These are phyloP conservation scores for Schwanniomyces sp. DNA, from an alignment of 805 yeast genomes.

Conservation along the genomic window DNA sequence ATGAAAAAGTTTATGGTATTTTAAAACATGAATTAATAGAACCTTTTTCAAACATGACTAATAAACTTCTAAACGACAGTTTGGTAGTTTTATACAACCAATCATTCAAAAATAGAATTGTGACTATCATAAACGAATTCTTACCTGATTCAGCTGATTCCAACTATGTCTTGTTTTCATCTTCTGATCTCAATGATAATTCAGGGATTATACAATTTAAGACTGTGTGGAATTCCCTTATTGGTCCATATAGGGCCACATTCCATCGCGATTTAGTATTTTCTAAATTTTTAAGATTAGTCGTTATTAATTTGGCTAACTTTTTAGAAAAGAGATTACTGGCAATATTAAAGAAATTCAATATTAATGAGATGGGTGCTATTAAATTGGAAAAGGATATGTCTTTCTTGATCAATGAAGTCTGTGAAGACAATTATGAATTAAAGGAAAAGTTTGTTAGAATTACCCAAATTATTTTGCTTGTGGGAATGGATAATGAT, in stretches of 20 bases:
- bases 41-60: constrained; percentile 32
- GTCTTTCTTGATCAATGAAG: constrained; percentile 67
- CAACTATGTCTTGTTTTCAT: constrained; percentile 29
- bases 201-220: constrained; percentile 49
- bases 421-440: constrained; percentile 70
- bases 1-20: constrained; percentile 28
- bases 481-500: constrained; percentile 77
- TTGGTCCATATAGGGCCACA: constrained; percentile 64
- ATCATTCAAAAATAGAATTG: constrained; percentile 43
- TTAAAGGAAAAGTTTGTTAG: constrained; percentile 76
- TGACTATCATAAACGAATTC: constrained; percentile 44
- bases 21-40: constrained; percentile 30
- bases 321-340: constrained; percentile 68
- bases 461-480: constrained; percentile 80
- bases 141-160: constrained; percentile 34
- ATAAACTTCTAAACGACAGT: constrained; percentile 43
- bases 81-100: constrained; percentile 51
- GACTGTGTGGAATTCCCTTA: constrained; percentile 60
- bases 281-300: constrained; percentile 44
- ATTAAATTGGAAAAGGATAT: constrained; percentile 81
- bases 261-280: constrained; percentile 53
- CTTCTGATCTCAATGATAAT: constrained; percentile 27
- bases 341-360: constrained; percentile 54
- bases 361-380: constrained; percentile 79
- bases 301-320: constrained; percentile 56